These are phyloP conservation scores for Hanseniaspora valbyensis DNA, from an alignment of 805 yeast genomes.

Conservation along the genomic window DNA sequence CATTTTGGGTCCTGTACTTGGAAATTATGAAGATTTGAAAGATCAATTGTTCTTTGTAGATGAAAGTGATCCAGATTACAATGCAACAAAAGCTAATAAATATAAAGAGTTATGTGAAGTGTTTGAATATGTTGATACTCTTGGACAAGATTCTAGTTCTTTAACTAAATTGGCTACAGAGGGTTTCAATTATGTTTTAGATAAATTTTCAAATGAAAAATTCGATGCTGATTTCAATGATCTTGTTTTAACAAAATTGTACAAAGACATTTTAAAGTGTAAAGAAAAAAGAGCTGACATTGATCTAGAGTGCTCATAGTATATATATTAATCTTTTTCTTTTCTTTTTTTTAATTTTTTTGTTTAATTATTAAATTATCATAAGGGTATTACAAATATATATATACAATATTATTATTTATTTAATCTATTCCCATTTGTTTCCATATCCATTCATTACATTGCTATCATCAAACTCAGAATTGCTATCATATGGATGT, in stretches of 20 bases:
- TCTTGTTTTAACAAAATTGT: constrained; percentile 16
- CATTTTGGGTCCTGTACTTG: constrained; percentile 43
- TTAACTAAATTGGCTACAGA: constrained; percentile 29
- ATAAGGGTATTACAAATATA: no score
- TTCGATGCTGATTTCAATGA: constrained; percentile 49
- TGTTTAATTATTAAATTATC: neutral
- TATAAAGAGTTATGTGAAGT: constrained; percentile 42
- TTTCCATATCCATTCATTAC: constrained; percentile 7
- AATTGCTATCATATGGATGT: constrained; percentile 13
- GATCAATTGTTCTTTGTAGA: constrained; percentile 76
- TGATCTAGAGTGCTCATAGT: constrained; percentile 11
- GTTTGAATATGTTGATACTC: constrained; percentile 28
- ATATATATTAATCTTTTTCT: neutral
- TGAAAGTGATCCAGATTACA: constrained; percentile 59
- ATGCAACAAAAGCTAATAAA: constrained; percentile 19
- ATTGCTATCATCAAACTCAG: constrained; percentile 11
- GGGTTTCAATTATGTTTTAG: constrained; percentile 36
- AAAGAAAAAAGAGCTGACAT: constrained; percentile 5
- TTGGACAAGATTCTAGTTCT: constrained; percentile 18
- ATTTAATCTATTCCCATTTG: neutral
- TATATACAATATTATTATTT: neutral
- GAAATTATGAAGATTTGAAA: constrained; percentile 30
- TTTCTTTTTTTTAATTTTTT: neutral
- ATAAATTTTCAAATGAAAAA: constrained; percentile 50
- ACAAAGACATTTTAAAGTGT: neutral